Base-by-base conservation (phyloP, 2,329 filamentous ascomycete genomes). In the Xylaria sp. region DNA sequence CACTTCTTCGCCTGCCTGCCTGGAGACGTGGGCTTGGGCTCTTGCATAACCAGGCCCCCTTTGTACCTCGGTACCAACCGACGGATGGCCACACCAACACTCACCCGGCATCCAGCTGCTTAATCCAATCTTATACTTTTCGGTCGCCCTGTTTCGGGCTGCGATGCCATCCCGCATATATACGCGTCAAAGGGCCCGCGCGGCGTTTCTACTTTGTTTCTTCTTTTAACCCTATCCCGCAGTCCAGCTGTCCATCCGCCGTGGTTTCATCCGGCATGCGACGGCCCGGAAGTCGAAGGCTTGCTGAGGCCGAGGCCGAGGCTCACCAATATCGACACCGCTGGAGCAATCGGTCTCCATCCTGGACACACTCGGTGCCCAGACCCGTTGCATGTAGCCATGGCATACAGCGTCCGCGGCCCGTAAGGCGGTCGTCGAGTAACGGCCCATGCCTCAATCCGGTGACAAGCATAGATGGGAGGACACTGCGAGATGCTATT, bases 311-410 rank as follows among this genome's bases (percentile, higher is more conserved):
- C n/a, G 21, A 44, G 17, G 18, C 43, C 44, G 46, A 46, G 44
- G 18, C 44, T 48, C 16, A 60, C 63, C 3, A 71, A 69, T 34
- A 80, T 88, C 71, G 71, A 76, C 13, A 82, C 79, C 2, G 81
- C 80, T 7, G 73, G 86, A 22, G 85, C 85, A 1, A 80, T 89
- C 21, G 80, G n/a, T n/a, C n/a, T 90, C 37, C 61, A 26, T 84
- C 34, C 72, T 86, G 50, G 76, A 86, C 61, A 76, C 90, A 17
- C 86, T 81, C 67, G 82, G 88, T 72, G 81, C 85, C 2, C 85
- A 88, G 76, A 88, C 84, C 8, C 83, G 80, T 46, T 90, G 86
- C 64, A n/a, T n/a, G n/a, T n/a, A 86, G 87, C 6, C 89, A 78
- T 61, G 84, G 81, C 20, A n/a, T n/a, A n/a, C n/a, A n/a, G 84